phyloP scores from a whole-genome alignment of 495 filamentous ascomycete species.

The Tuber borchii region DNA sequence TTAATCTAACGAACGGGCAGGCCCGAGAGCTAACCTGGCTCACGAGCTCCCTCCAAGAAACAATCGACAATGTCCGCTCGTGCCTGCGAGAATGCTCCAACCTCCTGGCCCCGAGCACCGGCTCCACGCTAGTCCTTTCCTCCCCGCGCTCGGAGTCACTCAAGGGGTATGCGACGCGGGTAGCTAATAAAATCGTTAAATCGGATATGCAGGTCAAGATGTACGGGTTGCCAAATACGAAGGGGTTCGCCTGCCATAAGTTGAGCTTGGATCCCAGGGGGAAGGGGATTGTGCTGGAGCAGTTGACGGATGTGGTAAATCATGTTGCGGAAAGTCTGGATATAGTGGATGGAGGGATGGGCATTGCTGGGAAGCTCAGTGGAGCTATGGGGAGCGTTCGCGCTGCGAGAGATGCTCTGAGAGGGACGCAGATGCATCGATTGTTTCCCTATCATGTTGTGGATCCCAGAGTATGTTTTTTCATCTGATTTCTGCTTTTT shows the following conservation, averaged over 20 bases:
- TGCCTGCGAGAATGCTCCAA: constrained; percentile 83
- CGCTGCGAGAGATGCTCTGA: constrained; percentile 32
- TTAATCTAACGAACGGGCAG: constrained; percentile 12
- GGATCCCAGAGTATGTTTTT: constrained; percentile 27
- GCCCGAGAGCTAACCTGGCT: constrained; percentile 78
- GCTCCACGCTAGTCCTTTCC: constrained; percentile 78
- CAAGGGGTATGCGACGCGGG: constrained; percentile 82
- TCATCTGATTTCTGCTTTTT: background rate
- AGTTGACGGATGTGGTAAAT: constrained; percentile 37
- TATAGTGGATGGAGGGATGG: constrained; percentile 8
- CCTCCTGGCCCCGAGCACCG: constrained; percentile 62
- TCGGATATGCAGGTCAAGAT: constrained; percentile 47
- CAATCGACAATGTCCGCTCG: constrained; percentile 66
- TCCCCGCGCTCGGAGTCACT: constrained; percentile 81
- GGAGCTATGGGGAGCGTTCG: constrained; percentile 17
- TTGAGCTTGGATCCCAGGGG: constrained; percentile 18
- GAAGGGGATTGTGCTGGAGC: constrained; percentile 27
- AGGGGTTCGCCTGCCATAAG: constrained; percentile 22
- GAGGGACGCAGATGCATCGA: constrained; percentile 15
- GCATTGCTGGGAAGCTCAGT: background rate
- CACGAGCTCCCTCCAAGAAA: constrained; percentile 66
- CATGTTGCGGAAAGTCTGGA: constrained; percentile 22
- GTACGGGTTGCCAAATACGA: constrained; percentile 21
- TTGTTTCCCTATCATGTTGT: constrained; percentile 40
- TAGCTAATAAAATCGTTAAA: constrained; percentile 68